Percentiles rank a stretch among this genome's conserved stretches.
phyloP scores from a whole-genome alignment of 805 yeast species.

The Zygosaccharomyces bisporus region DNA sequence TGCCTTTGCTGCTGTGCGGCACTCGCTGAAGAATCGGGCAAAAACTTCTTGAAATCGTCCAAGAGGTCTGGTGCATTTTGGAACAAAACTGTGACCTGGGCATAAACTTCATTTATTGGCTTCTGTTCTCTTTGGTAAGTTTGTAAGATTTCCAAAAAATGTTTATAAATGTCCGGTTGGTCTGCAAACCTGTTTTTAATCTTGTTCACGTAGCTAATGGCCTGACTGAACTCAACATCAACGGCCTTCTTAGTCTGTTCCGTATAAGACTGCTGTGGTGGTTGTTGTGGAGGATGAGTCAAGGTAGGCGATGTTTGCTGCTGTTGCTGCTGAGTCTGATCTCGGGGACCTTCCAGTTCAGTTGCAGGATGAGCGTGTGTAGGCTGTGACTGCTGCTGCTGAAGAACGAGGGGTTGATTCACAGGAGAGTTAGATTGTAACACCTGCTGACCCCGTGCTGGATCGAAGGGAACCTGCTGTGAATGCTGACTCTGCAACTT shows the following conservation, averaged over 20 bases:
- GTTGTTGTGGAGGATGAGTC: slow-evolving; percentile 1
- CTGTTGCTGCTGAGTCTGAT: slow-evolving; percentile 14
- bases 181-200: slow-evolving; percentile 89
- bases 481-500: slow-evolving; percentile 29
- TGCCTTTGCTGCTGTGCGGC: slow-evolving; percentile 24
- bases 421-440: background rate
- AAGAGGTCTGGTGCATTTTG: slow-evolving; percentile 90
- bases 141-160: slow-evolving; percentile 88
- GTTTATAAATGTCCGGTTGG: slow-evolving; percentile 95
- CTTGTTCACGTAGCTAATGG: slow-evolving; percentile 92
- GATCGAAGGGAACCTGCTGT: slow-evolving; percentile 11
- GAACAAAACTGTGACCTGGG: slow-evolving; percentile 84
- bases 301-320: slow-evolving; percentile 4
- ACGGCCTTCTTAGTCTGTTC: slow-evolving; percentile 36
- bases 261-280: slow-evolving; percentile 3
- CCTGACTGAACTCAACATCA: slow-evolving; percentile 95
- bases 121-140: slow-evolving; percentile 95
- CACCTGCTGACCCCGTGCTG: slow-evolving; percentile 1
- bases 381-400: background rate
- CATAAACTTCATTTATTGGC: slow-evolving; percentile 92
- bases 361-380: background rate
- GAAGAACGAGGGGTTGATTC: background rate
- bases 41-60: slow-evolving; percentile 90
- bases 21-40: slow-evolving; percentile 61
- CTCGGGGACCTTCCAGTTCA: slow-evolving; percentile 18